Evolutionary conservation across 176 grass and related monocot species (phyloP), one percentile per base, ranked within the genome.

Genomic region (Saccharum officinarum): DNA sequence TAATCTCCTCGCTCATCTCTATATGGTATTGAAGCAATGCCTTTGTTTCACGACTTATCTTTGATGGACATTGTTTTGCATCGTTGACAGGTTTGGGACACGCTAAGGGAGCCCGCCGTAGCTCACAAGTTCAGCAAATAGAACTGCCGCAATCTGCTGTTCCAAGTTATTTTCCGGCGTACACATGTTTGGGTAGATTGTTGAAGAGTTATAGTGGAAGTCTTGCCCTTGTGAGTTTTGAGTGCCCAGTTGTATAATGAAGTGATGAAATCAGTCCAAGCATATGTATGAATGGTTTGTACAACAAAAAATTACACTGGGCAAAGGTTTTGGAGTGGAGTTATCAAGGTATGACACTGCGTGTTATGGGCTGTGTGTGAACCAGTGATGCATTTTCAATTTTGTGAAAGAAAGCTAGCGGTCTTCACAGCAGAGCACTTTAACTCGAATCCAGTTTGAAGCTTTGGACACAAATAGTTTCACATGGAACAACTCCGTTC

Each of bases 41-140:
- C 31, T 37, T 22, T 30, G 3, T 17, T 73, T 22, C n/a, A 65
- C 36, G 26, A 7, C 59, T 23, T 23, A 10, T 52, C 70, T 70
- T 46, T 36, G 20, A 45, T 76, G 18, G 75, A 16, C 46, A 22
- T 62, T 34, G 0, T 34, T 54, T 63, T 67, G 5, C 33, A 26
- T 88, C 2, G 38, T 87, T 63, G 38, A 49, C 80, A 95, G 93
- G 76, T 88, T 11, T 95, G 93, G 93, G 74, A 95, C 34, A 90
- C 76, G 12, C 76, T 90, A 40, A 72, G 71, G n/a, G 90, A 92
- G 6, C 67, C 86, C 12, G 87, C 65, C 0, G 71, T 95, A 16
- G 86, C 41, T 41, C 69, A 36, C n/a, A 95, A 83, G 60, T 92
- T 89, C 39, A 28, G 83, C 83, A 90, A 81, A 79, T 72, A 82